Evolutionary conservation across 805 yeast species (phyloP), one percentile per base, ranked within the genome.

Genomic region (Kodamaea leandrae): DNA sequence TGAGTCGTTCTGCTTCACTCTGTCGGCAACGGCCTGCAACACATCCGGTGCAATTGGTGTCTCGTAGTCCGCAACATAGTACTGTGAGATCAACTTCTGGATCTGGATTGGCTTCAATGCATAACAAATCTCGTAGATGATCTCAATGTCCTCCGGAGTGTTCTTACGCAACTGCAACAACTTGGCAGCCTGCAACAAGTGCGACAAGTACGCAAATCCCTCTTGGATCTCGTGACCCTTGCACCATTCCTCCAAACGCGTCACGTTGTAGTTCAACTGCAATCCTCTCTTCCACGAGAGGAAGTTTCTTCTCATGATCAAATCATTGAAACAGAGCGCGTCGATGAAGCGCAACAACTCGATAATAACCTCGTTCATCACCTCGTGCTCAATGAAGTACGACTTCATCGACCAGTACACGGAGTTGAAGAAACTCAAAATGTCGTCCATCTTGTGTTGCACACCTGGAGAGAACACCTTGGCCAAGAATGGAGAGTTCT

Each of bases 241-340:
- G 66, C 98, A 91, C 99, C 99, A 93, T 68, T 93, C 99, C 63
- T 89, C 97, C 54, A 93, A 76, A 56, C 98, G 79, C 3, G 99
- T 93, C 41, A 90, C 95, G 63, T 93, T 93, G 68, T 93, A 93
- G 62, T 89, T 93, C 66, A 93, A 80, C 66, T 93, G 99, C 52
- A 93, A 76, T 36, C 98, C 98, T 60, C 99, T 83, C 70, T 91
- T 93, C 99, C 99, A 93, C 8, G 96, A 84, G 58, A 91, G 70
- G 68, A 91, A 95, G 67, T 82, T 84, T 64, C 96, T 80, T 70
- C 96, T 82, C 95, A 90, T 86, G 37, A 95, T 80, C 66, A 93
- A 72, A 61, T 93, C 98, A 61, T 93, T 93, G 75, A 93, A 93
- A 67, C 98, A 88, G 49, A 81, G 78, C 13, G 96, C 93, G 63